Base-by-base conservation (phyloP, 768 basidiomycete species). In the Phlegmacium glaucopus region DNA sequence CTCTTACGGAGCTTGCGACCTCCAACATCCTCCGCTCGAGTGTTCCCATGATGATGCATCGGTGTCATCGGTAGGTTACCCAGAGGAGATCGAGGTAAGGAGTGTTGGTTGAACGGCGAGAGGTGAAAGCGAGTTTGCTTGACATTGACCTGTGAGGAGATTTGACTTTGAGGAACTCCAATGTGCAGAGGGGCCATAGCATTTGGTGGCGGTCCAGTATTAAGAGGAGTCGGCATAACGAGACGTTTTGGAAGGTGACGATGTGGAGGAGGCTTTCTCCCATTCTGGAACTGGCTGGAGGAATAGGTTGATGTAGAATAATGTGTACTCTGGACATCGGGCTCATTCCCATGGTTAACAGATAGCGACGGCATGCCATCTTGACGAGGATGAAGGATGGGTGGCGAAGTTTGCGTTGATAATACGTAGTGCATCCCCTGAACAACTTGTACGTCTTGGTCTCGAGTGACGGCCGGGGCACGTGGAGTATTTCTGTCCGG, bases 211-310 rank as follows among this genome's bases (percentile, higher is more conserved):
- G 44, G 35, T 46, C 49, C 49, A 26, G 47, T 63, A 57, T 81
- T 79, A 32, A 89, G 72, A 12, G 82, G 87, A 3, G 82, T 65
- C 39, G 87, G 87, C 87, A 89, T 89, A 36, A 88, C 79, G 22
- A 89, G 78, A 39, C 71, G 77, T 60, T 78, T 84, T 4, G 87
- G 87, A 36, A 82, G 56, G 61, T 58, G 70, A 50, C 52, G 59
- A 45, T 60, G 55, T n/a, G 53, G 55, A n/a, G 60, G 58, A 35
- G 55, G 61, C 29, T 34, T 34, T 4, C 53, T 55, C 11, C 56
- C 53, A 44, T 44, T 53, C 37, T 57, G 55, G 42, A 45, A 49
- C 34, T 58, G 57, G 44, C 58, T 57, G 15, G 61, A 65, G 16
- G 58, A 54, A 47, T 56, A 51, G 13, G 59, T 61, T 17, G 61